A percentile compares a stretch with the other conserved stretches of the same genome.
These are phyloP conservation scores for Microbotryum scabiosae DNA, from an alignment of 1,284 basidiomycete species.

Conservation along the genomic window DNA sequence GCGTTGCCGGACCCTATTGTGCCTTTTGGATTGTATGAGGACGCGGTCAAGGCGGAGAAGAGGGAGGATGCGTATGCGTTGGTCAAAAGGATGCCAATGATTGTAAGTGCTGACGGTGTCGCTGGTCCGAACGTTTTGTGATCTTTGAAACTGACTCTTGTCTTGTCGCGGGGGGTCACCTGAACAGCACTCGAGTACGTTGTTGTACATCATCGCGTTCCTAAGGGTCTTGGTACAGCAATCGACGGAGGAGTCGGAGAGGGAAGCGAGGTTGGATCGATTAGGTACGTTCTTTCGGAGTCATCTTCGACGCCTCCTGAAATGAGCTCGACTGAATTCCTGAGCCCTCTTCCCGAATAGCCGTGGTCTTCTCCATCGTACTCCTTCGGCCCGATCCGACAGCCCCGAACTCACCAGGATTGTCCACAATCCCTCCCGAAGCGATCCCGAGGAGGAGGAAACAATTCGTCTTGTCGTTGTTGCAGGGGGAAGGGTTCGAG, in stretches of 20 bases:
- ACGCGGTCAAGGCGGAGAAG: constrained; percentile 10
- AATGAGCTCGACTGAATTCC: background rate
- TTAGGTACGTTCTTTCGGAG: constrained; percentile 9
- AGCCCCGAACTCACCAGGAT: background rate
- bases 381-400: constrained; percentile 4
- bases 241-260: background rate
- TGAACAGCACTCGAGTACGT: constrained; percentile 14
- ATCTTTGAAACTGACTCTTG: background rate
- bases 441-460: constrained; percentile 14
- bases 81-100: constrained; percentile 5
- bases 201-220: constrained; percentile 26
- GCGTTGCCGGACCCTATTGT: constrained; percentile 19
- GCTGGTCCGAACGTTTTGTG: background rate
- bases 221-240: constrained; percentile 15
- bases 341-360: background rate
- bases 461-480: constrained; percentile 8
- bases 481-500: constrained; percentile 4
- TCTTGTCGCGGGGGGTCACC: background rate
- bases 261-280: constrained; percentile 1
- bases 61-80: constrained; percentile 20
- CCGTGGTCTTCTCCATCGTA: constrained; percentile 21
- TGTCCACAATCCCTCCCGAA: background rate
- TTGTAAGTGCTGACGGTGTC: constrained; percentile 7
- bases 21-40: constrained; percentile 1
- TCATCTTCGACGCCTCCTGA: too few relatives aligned